phyloP scores from a whole-genome alignment of 208 protist species.

The Herpetomonas muscarum region DNA sequence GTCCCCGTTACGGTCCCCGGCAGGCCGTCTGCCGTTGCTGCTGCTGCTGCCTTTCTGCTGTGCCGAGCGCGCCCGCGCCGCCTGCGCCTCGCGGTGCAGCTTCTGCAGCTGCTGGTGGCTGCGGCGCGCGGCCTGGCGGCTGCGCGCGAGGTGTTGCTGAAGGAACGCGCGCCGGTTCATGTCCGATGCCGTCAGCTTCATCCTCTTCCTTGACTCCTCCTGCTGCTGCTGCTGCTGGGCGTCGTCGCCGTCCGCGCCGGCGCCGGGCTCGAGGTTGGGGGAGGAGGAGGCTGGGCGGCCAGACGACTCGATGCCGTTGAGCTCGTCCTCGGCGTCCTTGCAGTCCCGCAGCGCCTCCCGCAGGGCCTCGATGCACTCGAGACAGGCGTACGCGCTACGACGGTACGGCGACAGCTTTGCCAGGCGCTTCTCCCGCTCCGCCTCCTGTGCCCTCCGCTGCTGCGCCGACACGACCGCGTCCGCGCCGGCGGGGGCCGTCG shows the following conservation, averaged over 20 bases:
- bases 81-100: slow-evolving; percentile 17
- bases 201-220: background rate
- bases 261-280: background rate
- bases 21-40: background rate
- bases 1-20: background rate
- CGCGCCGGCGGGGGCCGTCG: background rate
- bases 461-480: background rate
- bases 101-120: slow-evolving; percentile 23
- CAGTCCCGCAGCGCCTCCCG: slow-evolving; percentile 12
- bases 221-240: background rate
- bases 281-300: background rate
- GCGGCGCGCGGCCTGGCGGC: slow-evolving; percentile 15
- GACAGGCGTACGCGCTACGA: slow-evolving; percentile 24
- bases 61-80: slow-evolving; percentile 3
- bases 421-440: slow-evolving; percentile 12
- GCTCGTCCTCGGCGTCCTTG: slow-evolving; percentile 4
- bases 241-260: background rate
- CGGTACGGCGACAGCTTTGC: slow-evolving; percentile 26
- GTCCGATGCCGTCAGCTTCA: background rate
- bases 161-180: background rate
- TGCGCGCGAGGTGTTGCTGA: slow-evolving; percentile 8
- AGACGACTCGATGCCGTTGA: background rate
- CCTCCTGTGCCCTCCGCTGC: slow-evolving; percentile 1
- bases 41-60: background rate
- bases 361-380: slow-evolving; percentile 24